phyloP scores from a whole-genome alignment of 2,329 filamentous ascomycete genomes.

The Akanthomyces dipterigenus region DNA sequence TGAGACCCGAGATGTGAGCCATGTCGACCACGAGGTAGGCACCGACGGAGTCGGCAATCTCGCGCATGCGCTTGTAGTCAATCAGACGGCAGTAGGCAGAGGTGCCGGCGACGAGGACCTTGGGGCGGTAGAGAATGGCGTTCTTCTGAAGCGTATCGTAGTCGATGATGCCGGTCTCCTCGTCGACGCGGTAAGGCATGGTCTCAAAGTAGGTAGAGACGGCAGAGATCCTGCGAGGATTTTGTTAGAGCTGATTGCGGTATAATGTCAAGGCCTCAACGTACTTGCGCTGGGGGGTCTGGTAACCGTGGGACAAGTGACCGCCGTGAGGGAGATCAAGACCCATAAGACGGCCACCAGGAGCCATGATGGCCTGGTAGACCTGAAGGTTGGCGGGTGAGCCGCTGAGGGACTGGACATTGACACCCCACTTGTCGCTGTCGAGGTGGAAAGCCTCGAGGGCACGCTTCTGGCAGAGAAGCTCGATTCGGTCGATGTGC shows the following conservation, averaged over 20 bases:
- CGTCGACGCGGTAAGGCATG: slow-evolving; percentile 86
- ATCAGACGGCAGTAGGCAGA: slow-evolving; percentile 98
- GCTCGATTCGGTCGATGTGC: slow-evolving; percentile 95
- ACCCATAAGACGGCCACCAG: slow-evolving; percentile 95
- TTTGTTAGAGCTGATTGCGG: not conserved
- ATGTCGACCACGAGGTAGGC: slow-evolving; percentile 96
- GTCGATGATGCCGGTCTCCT: slow-evolving; percentile 91
- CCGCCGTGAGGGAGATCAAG: slow-evolving; percentile 91
- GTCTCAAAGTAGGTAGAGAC: slow-evolving; percentile 99
- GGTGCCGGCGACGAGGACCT: slow-evolving; percentile 92
- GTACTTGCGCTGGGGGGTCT: slow-evolving; percentile 87
- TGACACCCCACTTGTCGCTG: slow-evolving; percentile 91
- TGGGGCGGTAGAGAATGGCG: slow-evolving; percentile 86
- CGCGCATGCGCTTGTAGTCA: slow-evolving; percentile 92
- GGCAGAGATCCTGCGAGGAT: slow-evolving; percentile 66
- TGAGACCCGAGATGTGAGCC: slow-evolving; percentile 96
- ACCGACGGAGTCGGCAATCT: slow-evolving; percentile 88
- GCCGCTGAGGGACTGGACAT: slow-evolving; percentile 90
- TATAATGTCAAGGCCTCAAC: slow-evolving; percentile 21
- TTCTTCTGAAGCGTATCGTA: slow-evolving; percentile 90
- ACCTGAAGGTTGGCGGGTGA: slow-evolving; percentile 96
- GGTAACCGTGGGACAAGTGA: slow-evolving; percentile 94
- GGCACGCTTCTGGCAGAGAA: slow-evolving; percentile 89
- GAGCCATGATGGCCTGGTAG: slow-evolving; percentile 94
- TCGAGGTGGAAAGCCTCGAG: slow-evolving; percentile 86